Conservation (phyloP, 192 early-diverging fungal genomes). For the Powellomyces hirtus region DNA sequence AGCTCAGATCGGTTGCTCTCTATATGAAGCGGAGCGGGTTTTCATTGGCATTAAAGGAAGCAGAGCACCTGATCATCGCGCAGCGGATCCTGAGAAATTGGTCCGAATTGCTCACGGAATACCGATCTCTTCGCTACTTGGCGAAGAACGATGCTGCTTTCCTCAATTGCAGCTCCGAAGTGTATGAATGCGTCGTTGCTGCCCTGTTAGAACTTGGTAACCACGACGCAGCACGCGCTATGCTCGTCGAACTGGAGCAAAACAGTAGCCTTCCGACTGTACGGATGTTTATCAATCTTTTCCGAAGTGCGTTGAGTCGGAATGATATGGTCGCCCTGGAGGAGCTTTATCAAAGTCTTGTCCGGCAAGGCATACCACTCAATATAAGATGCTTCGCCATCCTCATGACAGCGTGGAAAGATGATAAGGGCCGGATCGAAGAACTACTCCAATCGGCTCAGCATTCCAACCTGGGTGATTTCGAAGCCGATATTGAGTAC, state of each 20-base stretch:
- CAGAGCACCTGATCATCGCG: neutral
- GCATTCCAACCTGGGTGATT: neutral
- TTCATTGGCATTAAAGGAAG: neutral
- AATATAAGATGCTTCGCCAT: neutral
- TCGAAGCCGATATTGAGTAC: neutral
- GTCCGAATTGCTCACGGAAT: neutral
- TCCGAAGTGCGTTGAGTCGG: neutral
- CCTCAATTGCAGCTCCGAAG: neutral
- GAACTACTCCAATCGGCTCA: neutral
- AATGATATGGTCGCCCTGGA: neutral
- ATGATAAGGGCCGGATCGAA: neutral
- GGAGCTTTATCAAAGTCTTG: neutral
- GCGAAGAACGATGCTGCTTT: neutral
- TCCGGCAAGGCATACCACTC: neutral
- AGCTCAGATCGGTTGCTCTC: conserved; percentile 3
- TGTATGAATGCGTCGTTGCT: neutral
- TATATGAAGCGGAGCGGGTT: neutral
- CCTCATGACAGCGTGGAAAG: neutral
- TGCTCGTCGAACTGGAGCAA: neutral
- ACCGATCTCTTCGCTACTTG: neutral
- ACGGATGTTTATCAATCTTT: neutral
- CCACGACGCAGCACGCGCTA: neutral
- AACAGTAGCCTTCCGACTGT: neutral
- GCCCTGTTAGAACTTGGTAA: neutral
- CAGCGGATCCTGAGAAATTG: conserved; percentile 9